phyloP scores from a whole-genome alignment of 2,329 filamentous ascomycete genomes.

The Dothistroma pini region DNA sequence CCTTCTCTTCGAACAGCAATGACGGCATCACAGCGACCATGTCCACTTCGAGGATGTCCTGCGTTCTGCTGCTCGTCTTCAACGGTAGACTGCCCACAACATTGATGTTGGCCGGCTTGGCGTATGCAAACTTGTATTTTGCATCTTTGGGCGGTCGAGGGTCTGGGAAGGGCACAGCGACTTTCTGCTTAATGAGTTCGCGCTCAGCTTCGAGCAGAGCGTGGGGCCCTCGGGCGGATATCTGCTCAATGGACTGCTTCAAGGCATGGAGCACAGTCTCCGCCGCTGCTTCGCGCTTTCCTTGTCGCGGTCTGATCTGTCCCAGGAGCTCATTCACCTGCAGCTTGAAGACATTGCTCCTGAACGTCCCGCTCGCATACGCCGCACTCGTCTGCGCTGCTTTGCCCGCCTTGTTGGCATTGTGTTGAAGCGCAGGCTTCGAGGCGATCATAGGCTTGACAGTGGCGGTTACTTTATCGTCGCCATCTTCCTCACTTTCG shows the following conservation, averaged over 20 bases:
- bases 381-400: constrained; percentile 31
- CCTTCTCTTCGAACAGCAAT: constrained; percentile 82
- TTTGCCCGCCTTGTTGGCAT: neutral
- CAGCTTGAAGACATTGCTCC: constrained; percentile 64
- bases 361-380: constrained; percentile 56
- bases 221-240: constrained; percentile 50
- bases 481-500: constrained; percentile 16
- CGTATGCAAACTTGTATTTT: constrained; percentile 77
- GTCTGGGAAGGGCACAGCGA: constrained; percentile 80
- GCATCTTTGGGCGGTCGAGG: constrained; percentile 71
- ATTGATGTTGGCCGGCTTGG: constrained; percentile 73
- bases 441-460: constrained; percentile 12
- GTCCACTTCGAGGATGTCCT: constrained; percentile 59
- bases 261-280: constrained; percentile 54
- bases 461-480: constrained; percentile 10
- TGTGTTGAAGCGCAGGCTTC: constrained; percentile 1
- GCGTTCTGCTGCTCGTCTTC: constrained; percentile 65
- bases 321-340: constrained; percentile 62
- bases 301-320: constrained; percentile 56
- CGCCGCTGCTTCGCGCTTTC: constrained; percentile 52
- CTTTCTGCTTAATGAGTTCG: constrained; percentile 63
- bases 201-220: constrained; percentile 63
- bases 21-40: constrained; percentile 82
- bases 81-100: constrained; percentile 84
- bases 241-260: constrained; percentile 55